A percentile compares a stretch with the other conserved stretches of the same genome.
Evolutionary conservation across 495 filamentous ascomycete genomes (phyloP).

Genomic region (Amorphotheca resinae): DNA sequence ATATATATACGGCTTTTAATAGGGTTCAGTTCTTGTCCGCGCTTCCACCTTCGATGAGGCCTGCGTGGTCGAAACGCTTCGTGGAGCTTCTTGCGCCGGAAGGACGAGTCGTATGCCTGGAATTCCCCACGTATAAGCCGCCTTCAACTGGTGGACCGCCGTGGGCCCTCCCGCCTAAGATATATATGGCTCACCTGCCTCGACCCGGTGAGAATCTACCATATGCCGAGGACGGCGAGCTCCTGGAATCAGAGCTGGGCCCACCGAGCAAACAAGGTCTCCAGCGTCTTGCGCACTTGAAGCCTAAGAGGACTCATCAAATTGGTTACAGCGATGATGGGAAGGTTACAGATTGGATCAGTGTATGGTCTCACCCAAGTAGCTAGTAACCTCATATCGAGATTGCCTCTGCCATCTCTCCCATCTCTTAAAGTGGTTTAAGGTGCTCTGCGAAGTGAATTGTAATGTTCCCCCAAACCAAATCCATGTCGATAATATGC

Average conservation of each 20-base stretch:
- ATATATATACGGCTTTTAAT: constrained; percentile 5
- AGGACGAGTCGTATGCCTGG: constrained; percentile 62
- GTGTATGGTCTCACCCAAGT: constrained; percentile 32
- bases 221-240: constrained; percentile 45
- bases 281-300: constrained; percentile 47
- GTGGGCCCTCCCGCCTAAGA: constrained; percentile 45
- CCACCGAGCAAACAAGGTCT: constrained; percentile 34
- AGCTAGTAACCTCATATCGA: constrained; percentile 1
- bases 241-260: constrained; percentile 33
- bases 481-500: constrained; percentile 91
- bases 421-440: constrained; percentile 3
- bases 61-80: constrained; percentile 58
- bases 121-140: constrained; percentile 65
- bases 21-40: constrained; percentile 61
- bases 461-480: constrained; percentile 94
- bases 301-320: constrained; percentile 56
- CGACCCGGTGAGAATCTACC: constrained; percentile 51
- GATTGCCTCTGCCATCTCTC: too few relatives aligned
- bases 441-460: constrained; percentile 52
- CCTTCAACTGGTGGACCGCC: constrained; percentile 54
- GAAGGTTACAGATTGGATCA: constrained; percentile 46
- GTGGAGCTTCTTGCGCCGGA: constrained; percentile 46
- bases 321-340: constrained; percentile 35
- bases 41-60: constrained; percentile 49
- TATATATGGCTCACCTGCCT: constrained; percentile 55